These are phyloP conservation scores for Datisca glomerata DNA, from an alignment of 306 rosid genomes.

Conservation along the genomic window DNA sequence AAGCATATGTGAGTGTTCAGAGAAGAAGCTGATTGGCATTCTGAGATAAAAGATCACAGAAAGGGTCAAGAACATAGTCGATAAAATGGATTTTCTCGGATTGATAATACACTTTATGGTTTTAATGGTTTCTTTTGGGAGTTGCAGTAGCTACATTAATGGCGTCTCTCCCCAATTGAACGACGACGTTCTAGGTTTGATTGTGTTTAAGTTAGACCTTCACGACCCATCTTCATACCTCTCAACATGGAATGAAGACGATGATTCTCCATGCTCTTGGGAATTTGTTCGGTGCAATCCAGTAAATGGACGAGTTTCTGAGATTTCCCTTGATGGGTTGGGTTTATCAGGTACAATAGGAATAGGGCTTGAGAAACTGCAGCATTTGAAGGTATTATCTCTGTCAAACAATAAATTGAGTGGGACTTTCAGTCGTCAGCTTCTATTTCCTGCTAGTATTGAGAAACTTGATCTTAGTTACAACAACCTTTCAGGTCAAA, in stretches of 20 bases:
- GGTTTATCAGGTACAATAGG: constrained; percentile 58
- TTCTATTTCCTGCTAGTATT: constrained; percentile 38
- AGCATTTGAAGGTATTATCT: constrained; percentile 47
- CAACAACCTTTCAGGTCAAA: constrained; percentile 44
- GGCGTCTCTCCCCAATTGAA: constrained; percentile 15
- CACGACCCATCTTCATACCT: constrained; percentile 59
- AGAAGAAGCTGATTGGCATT: too few relatives aligned
- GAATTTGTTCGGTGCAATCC: constrained; percentile 43
- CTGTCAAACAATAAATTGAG: constrained; percentile 50
- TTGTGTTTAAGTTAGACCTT: constrained; percentile 76
- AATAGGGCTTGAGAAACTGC: constrained; percentile 64
- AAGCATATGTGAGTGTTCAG: too few relatives aligned
- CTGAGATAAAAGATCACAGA: too few relatives aligned
- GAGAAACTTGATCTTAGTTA: constrained; percentile 52
- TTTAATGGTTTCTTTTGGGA: not conserved
- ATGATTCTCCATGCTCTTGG: constrained; percentile 69
- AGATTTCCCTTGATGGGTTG: constrained; percentile 42
- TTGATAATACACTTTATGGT: not conserved
- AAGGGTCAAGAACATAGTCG: not conserved
- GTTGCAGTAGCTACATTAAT: not conserved
- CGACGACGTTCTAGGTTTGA: constrained; percentile 77
- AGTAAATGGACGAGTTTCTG: constrained; percentile 35
- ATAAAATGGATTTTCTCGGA: not conserved
- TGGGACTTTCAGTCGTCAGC: constrained; percentile 8
- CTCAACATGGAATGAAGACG: constrained; percentile 82